phyloP scores from a whole-genome alignment of 2,329 filamentous ascomycete species.

The Arthrobotrys megalospora region DNA sequence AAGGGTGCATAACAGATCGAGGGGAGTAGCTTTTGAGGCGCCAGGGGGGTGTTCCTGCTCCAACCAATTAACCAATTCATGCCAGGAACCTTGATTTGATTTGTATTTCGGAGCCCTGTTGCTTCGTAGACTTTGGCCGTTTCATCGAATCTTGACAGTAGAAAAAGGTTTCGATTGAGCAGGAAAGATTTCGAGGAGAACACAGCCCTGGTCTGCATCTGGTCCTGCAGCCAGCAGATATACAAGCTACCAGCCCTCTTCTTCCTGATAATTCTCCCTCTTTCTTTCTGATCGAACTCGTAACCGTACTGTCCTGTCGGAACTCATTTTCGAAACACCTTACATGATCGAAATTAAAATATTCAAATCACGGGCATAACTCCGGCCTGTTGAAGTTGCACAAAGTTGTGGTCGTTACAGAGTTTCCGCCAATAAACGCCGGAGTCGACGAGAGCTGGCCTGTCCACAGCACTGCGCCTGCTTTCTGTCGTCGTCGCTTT shows the following conservation, averaged over 20 bases:
- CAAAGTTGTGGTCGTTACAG: conserved; percentile 22
- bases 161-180: conserved; percentile 1
- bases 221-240: conserved; percentile 19
- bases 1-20: neutral
- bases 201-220: neutral
- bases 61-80: neutral
- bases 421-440: conserved; percentile 23
- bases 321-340: conserved; percentile 23
- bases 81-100: conserved; percentile 27
- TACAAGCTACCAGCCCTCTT: conserved; percentile 44
- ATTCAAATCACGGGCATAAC: conserved; percentile 30
- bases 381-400: conserved; percentile 16
- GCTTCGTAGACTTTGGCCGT: conserved; percentile 22
- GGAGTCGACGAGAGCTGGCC: neutral
- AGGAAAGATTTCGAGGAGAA: neutral
- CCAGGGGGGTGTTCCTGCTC: neutral
- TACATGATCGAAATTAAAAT: neutral
- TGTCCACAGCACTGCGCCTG: conserved; percentile 16
- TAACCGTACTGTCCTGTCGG: no score
- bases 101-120: conserved; percentile 49
- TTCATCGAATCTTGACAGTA: conserved; percentile 5
- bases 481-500: conserved; percentile 2
- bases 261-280: conserved; percentile 4
- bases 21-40: neutral
- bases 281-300: neutral